These are phyloP conservation scores for Crassisporium funariophilum DNA, from an alignment of 768 basidiomycete species.

Conservation along the genomic window DNA sequence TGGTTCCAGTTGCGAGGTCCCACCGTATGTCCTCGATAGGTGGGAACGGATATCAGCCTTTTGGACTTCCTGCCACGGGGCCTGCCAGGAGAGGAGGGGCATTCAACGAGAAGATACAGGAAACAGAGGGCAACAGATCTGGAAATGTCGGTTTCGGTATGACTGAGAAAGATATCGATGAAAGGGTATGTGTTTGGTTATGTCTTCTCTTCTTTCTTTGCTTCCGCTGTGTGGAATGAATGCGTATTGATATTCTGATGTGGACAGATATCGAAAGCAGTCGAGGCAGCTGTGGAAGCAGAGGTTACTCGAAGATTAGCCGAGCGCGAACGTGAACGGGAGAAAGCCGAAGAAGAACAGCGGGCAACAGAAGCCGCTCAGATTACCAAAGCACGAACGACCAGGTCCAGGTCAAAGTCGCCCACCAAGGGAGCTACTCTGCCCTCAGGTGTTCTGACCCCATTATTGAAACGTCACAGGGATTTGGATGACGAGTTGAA, in stretches of 20 bases:
- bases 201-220: not conserved
- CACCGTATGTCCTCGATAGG: slow-evolving; percentile 39
- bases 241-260: not conserved
- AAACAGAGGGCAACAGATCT: slow-evolving; percentile 32
- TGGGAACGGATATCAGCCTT: slow-evolving; percentile 37
- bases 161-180: slow-evolving; percentile 75
- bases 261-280: slow-evolving; percentile 66
- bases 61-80: slow-evolving; percentile 32
- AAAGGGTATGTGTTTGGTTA: slow-evolving; percentile 49
- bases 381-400: slow-evolving; percentile 24
- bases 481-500: slow-evolving; percentile 73
- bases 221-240: slow-evolving; percentile 1
- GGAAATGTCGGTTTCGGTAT: slow-evolving; percentile 42
- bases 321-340: slow-evolving; percentile 46
- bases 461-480: slow-evolving; percentile 62
- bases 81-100: slow-evolving; percentile 13
- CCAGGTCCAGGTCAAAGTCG: slow-evolving; percentile 30
- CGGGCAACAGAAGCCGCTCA: slow-evolving; percentile 34
- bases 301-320: slow-evolving; percentile 71
- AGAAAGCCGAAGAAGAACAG: slow-evolving; percentile 40
- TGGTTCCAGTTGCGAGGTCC: slow-evolving; percentile 39
- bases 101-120: slow-evolving; percentile 30
- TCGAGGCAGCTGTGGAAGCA: slow-evolving; percentile 73
- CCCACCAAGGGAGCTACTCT: slow-evolving; percentile 39
- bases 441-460: slow-evolving; percentile 58